Evolutionary conservation across 208 protist species (phyloP).

Genomic region (Leishmania major): DNA sequence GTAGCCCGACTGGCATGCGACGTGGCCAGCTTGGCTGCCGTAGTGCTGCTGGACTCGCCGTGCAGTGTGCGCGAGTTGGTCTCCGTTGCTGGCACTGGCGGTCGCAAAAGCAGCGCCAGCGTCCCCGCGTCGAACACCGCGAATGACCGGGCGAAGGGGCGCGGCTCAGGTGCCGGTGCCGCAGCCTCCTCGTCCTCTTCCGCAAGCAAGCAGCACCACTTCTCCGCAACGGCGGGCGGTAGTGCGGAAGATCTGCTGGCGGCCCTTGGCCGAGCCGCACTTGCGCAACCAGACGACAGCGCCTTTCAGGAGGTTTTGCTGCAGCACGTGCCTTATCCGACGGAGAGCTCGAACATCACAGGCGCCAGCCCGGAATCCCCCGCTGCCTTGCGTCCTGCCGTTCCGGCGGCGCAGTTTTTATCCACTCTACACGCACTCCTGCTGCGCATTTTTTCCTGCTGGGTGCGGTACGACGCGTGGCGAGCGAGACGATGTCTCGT

Average conservation of each 20-base stretch:
- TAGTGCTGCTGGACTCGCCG: conserved; percentile 26
- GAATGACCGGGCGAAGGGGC: conserved; percentile 10
- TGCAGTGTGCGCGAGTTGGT: conserved; percentile 27
- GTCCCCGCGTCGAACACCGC: neutral
- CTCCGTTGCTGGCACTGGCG: neutral
- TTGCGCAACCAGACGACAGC: conserved; percentile 6
- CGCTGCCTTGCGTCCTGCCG: conserved; percentile 15
- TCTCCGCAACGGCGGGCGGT: neutral
- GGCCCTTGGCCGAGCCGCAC: conserved; percentile 1
- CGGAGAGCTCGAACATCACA: conserved; percentile 3
- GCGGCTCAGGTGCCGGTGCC: neutral
- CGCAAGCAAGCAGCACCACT: neutral
- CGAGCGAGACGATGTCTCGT: conserved; percentile 18
- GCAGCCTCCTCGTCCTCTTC: neutral
- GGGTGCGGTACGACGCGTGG: conserved; percentile 39
- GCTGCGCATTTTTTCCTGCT: conserved; percentile 28
- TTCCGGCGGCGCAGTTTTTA: conserved; percentile 36
- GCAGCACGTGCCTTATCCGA: conserved; percentile 27
- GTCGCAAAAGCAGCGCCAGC: neutral
- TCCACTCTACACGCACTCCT: conserved; percentile 23
- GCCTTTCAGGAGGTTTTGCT: conserved; percentile 26
- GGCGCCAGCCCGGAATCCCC: neutral
- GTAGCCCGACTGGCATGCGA: conserved; percentile 14
- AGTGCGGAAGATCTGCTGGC: conserved; percentile 20
- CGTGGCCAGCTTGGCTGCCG: conserved; percentile 14